Evolutionary conservation across 2,329 filamentous ascomycete genomes (phyloP).

Genomic region (Colletotrichum trifolii): DNA sequence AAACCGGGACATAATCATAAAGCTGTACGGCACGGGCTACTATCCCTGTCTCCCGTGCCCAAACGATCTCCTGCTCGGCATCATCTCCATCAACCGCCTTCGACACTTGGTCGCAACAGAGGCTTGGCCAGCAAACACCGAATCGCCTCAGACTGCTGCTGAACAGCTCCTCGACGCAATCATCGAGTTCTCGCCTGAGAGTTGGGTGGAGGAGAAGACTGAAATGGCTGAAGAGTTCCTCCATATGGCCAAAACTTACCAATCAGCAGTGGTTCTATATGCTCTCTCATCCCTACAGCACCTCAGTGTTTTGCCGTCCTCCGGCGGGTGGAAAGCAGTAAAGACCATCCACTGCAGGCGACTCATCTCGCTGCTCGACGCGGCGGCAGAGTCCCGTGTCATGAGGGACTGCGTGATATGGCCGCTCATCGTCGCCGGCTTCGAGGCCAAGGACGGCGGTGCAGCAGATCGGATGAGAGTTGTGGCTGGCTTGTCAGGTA

Average conservation of each 20-base stretch:
- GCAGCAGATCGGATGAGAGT: neutral
- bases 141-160: conserved; percentile 10
- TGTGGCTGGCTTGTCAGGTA: neutral
- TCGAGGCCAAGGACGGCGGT: conserved; percentile 8
- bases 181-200: conserved; percentile 43
- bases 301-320: conserved; percentile 41
- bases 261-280: conserved; percentile 47
- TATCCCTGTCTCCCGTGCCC: conserved; percentile 47
- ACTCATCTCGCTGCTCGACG: conserved; percentile 38
- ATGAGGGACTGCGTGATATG: conserved; percentile 13
- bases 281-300: conserved; percentile 50
- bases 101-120: conserved; percentile 40
- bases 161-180: conserved; percentile 36
- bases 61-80: conserved; percentile 44
- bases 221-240: conserved; percentile 25
- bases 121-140: conserved; percentile 28
- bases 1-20: conserved; percentile 43
- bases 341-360: conserved; percentile 29
- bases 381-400: conserved; percentile 1
- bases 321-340: conserved; percentile 22
- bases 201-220: conserved; percentile 42
- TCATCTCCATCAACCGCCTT: conserved; percentile 50
- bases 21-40: conserved; percentile 39
- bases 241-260: conserved; percentile 42
- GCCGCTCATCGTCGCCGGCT: conserved; percentile 29